Conservation (phyloP, 441 rosid species). For the Pelargonium citronellum region DNA sequence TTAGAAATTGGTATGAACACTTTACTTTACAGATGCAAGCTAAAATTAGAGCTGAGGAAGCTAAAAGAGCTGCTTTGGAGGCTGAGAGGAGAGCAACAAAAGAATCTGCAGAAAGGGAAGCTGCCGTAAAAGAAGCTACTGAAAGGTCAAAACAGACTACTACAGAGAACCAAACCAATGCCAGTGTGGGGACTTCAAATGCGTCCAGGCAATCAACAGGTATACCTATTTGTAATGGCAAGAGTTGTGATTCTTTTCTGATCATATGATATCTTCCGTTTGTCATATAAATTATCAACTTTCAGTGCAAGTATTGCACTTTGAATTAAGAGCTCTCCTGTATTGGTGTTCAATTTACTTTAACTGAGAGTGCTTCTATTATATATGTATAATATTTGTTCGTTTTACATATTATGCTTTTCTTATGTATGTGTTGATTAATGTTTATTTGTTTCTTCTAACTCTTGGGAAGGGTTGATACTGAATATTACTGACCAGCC, state of each 20-base stretch:
- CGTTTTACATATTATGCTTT: too few relatives aligned
- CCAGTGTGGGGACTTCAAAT: slow-evolving; percentile 27
- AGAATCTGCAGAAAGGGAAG: slow-evolving; percentile 60
- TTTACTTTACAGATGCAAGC: slow-evolving; percentile 36
- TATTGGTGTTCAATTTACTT: not conserved
- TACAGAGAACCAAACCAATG: slow-evolving; percentile 18
- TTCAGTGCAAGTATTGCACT: not conserved
- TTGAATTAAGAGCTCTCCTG: not conserved
- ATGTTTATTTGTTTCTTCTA: too few relatives aligned
- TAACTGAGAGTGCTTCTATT: not conserved
- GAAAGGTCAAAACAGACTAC: slow-evolving; percentile 30
- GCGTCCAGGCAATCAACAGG: slow-evolving; percentile 34
- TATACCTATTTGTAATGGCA: slow-evolving; percentile 23
- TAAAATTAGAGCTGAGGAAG: slow-evolving; percentile 69
- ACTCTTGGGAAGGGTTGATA: too few relatives aligned
- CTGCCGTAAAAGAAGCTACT: slow-evolving; percentile 33
- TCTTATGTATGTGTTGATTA: not conserved
- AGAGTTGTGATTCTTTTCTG: not conserved
- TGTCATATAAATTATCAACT: not conserved
- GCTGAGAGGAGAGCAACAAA: slow-evolving; percentile 61
- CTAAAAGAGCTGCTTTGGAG: slow-evolving; percentile 55
- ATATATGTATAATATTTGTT: not conserved
- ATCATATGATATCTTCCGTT: not conserved
- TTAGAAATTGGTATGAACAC: not conserved
- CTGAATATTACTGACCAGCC: too few relatives aligned